Evolutionary conservation across 768 basidiomycete species (phyloP), one percentile per base, ranked within the genome.

Genomic region (Zangia roseola): DNA sequence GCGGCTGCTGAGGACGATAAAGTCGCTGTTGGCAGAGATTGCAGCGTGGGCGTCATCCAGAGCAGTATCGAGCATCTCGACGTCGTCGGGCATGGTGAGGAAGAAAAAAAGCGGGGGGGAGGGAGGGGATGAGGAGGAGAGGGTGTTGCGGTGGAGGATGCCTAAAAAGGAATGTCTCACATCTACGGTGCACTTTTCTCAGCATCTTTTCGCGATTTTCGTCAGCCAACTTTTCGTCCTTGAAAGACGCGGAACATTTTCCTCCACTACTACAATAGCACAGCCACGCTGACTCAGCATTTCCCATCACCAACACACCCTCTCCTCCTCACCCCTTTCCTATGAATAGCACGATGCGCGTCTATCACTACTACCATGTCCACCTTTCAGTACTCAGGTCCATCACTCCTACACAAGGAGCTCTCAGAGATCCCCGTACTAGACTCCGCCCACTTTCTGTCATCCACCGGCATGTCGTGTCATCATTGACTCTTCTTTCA

Each of bases 161-260:
- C 66, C 68, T 56, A 68, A 68, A 63, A 68, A 68, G 65, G 65
- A 67, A 67, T 66, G 60, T 68, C 58, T 63, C 65, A 64, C 58
- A 51, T 59, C 58, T 41, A 23, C 50, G 39, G 33, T 44, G 43
- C 47, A 45, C 60, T 57, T 65, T 65, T 60, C 63, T 59, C 61
- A 65, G 54, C 65, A 53, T 54, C 60, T 55, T 60, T 64, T 39
- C 47, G 50, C 52, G 57, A 46, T 43, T 56, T 65, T 64, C 60
- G 62, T 51, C 54, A 49, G 51, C 43, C 50, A 34, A 49, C 44
- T 48, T 60, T 58, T 57, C 53, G 51, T 42, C 50, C 53, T 53
- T 49, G 40, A 61, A 31, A 45, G 52, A 54, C 62, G 54, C 49
- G 62, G 61, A 64, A 49, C 31, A 31, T 31, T 14, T 31, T 16